phyloP scores from a whole-genome alignment of 202 grass and related monocot species.

The Tripidium arundinaceum region DNA sequence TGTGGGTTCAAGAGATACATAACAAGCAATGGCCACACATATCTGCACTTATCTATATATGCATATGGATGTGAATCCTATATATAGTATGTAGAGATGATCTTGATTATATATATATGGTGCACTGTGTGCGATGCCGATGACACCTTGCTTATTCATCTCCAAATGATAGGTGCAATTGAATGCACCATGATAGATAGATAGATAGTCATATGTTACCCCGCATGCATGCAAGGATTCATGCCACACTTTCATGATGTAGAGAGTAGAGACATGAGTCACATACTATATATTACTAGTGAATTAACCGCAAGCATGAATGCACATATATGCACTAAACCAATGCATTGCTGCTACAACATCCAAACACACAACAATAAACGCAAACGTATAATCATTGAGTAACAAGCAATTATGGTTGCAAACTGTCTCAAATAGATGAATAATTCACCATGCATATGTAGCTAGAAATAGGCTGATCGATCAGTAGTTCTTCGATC shows the following conservation, averaged over 20 bases:
- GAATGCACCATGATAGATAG: constrained; percentile 15
- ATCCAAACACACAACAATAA: background rate
- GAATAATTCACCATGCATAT: background rate
- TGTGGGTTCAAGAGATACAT: background rate
- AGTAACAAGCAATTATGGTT: background rate
- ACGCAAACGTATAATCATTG: background rate
- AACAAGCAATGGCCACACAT: too few species aligned
- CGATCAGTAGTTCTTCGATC: background rate
- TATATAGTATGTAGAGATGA: background rate
- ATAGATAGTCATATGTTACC: too few species aligned
- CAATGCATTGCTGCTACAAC: background rate
- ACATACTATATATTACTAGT: too few species aligned
- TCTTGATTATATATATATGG: background rate
- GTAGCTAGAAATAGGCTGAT: background rate
- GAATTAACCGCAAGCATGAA: too few species aligned
- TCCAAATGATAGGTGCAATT: constrained; percentile 22
- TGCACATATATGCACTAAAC: constrained; percentile 6
- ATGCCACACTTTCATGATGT: background rate
- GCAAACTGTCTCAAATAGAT: background rate
- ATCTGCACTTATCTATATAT: background rate
- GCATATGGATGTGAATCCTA: background rate
- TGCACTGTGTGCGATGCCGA: background rate
- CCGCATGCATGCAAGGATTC: background rate
- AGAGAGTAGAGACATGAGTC: background rate
- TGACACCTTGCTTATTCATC: background rate